A percentile compares a stretch with the other conserved stretches of the same genome.
Evolutionary conservation across 2,329 filamentous ascomycete species (phyloP).

Genomic region (Bipolaris bicolor): DNA sequence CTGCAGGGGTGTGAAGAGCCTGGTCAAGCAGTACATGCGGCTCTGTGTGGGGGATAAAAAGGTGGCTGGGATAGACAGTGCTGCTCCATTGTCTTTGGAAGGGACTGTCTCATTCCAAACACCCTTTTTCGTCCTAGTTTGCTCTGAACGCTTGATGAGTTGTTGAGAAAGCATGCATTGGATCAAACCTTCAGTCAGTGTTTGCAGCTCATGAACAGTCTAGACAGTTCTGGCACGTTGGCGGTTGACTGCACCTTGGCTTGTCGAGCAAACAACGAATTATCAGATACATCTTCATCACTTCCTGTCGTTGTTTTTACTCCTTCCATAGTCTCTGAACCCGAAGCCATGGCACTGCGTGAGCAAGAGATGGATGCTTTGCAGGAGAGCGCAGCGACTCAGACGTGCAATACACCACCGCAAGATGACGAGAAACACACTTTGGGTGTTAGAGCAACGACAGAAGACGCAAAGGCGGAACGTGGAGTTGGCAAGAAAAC

Average conservation of each 20-base stretch:
- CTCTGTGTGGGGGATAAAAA: no score
- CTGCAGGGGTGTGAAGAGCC: no score
- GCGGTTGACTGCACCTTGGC: constrained; percentile 13
- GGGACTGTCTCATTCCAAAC: no score
- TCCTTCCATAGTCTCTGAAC: constrained; percentile 30
- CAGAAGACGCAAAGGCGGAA: constrained; percentile 17
- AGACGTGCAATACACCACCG: constrained; percentile 7
- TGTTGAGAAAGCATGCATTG: no score
- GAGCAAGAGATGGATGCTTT: constrained; percentile 21
- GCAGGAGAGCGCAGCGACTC: constrained; percentile 18
- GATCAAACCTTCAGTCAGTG: no score
- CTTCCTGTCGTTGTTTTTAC: constrained; percentile 35
- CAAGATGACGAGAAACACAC: constrained; percentile 6
- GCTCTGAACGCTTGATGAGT: no score
- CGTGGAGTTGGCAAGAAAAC: constrained; percentile 15
- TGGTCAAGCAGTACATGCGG: no score
- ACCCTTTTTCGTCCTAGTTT: no score
- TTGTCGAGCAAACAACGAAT: constrained; percentile 15
- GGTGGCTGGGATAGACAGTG: no score
- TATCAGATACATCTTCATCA: constrained; percentile 31
- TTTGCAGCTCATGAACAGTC: constrained; percentile 28
- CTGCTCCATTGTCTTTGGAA: no score
- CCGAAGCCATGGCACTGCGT: constrained; percentile 24
- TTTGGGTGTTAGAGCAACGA: constrained; percentile 6
- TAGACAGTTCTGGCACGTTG: constrained; percentile 18